Evolutionary conservation across 257 asterid genomes (phyloP), one percentile per base, ranked within the genome.

Genomic region (Nicotiana obtusifolia): DNA sequence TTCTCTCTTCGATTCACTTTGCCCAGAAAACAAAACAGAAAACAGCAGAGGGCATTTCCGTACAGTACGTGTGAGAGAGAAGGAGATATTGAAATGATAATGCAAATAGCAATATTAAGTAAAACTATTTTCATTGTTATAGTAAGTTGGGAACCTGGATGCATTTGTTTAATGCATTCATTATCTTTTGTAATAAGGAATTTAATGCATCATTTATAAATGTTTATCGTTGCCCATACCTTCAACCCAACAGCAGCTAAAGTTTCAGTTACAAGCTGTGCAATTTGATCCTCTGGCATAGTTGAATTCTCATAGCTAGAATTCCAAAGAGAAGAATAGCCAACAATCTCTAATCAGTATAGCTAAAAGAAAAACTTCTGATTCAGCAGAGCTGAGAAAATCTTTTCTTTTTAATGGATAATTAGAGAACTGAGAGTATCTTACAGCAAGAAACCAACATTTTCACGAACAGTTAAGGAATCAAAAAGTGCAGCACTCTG

Each of bases 401-500:
- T 75, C 9, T 15, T 24, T 73, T 73, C 41, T 73, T 73, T 47
- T 14, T 47, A 22, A 9, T 41, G 79, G 16, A 73, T 49, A 49
- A 49, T 47, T 24, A 47, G 59, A 24, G 41, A 4, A 15, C 52
- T 49, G 44, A 73, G 79, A 49, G 86, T 52, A 86, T 83, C 99
- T 91, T 93, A 96, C 99, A 96, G 84, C 82, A 94, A 88, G 86
- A 96, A 96, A 77, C 99, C 99, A 86, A 96, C 97, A 87, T 96
- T 96, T 87, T 96, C 98, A 64, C 97, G 95, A 89, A 96, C 99
- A 31, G 98, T 93, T 84, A 93, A 89, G 19, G 99, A 96, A 91
- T 96, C 98, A 83, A 96, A 94, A 84, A 96, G 98, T 5, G 99
- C 99, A 37, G 98, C 98, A 87, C 99, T 96, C 87, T 96, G 99